Evolutionary conservation across 371 early-diverging fungal genomes (phyloP).

Genomic region (Lichtheimia hyalospora): DNA sequence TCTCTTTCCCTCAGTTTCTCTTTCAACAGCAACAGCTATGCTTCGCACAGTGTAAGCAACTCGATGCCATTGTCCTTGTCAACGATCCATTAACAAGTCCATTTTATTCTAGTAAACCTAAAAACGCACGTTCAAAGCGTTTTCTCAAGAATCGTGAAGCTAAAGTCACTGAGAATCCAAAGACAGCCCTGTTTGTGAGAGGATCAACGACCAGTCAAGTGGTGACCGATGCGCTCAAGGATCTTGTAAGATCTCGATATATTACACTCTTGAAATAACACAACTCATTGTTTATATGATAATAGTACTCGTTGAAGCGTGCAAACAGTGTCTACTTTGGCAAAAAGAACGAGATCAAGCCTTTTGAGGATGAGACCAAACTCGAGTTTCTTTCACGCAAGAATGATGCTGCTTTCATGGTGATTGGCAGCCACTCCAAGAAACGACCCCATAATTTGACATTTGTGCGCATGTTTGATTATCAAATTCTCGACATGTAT

Average conservation of each 20-base stretch:
- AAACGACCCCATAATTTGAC: conserved; percentile 95
- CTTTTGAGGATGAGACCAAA: conserved; percentile 92
- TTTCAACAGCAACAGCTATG: conserved; percentile 18
- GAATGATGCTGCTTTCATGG: conserved; percentile 91
- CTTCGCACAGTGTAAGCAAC: conserved; percentile 50
- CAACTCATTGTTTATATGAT: conserved; percentile 1
- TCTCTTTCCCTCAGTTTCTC: too few relatives aligned
- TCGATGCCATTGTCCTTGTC: not conserved
- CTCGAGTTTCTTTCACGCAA: conserved; percentile 93
- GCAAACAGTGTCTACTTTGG: conserved; percentile 86
- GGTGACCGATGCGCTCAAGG: conserved; percentile 81
- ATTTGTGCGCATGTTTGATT: conserved; percentile 89
- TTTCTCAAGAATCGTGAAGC: conserved; percentile 87
- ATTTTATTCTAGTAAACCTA: conserved; percentile 62
- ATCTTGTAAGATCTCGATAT: conserved; percentile 66
- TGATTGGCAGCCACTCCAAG: conserved; percentile 91
- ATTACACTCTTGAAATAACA: not conserved
- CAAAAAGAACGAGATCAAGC: conserved; percentile 94
- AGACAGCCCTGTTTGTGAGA: conserved; percentile 85
- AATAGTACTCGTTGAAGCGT: conserved; percentile 86
- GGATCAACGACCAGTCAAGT: conserved; percentile 88
- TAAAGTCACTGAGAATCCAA: conserved; percentile 88
- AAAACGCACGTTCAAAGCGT: conserved; percentile 85
- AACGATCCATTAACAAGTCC: not conserved
- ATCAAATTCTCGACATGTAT: conserved; percentile 93